Evolutionary conservation across 495 filamentous ascomycete species (phyloP), one percentile per base, ranked within the genome.

Genomic region (Immersiella caudata): DNA sequence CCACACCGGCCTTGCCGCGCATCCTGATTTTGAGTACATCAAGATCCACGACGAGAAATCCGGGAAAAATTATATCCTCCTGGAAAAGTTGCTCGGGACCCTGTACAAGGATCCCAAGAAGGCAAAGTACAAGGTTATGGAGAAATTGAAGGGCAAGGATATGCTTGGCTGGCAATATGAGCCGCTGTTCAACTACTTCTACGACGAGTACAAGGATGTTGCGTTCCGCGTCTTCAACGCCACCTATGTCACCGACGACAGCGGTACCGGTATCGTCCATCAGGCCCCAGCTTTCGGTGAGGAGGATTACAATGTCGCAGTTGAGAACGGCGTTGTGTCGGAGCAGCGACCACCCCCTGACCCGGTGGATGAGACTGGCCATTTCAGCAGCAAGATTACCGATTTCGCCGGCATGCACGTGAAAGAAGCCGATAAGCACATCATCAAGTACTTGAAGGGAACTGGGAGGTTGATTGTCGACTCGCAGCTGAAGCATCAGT

Each of bases 51-150:
- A 99, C 70, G 89, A 93, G 64, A 85, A 84, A 25, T 90, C 89
- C 0, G 89, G 89, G 22, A 94, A 91, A 73, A 85, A 96, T 69
- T 99, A 93, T 75, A 90, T 98, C 60, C 84, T 98, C 12, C 83
- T 97, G 12, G 94, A 98, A 75, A 89, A 90, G 61, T 84, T 96
- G 20, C 85, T 99, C 36, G 84, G 84, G 49, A 97, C 91, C 7
- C 80, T 98, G 8, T 98, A 98, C 79, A 98, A 98, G 79, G 93
- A 97, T 71, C 89, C 91, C 16, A 99, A 98, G 83, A 98, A 97
- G 83, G 94, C 94, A 52, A 97, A 97, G 73, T 97, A 89, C 80
- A 95, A 93, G 82, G 85, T 97, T 35, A 71, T 97, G 12, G 85
- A 91, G 50, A 92, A 89, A 68, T 78, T 96, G 65, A 93, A 89